These are phyloP conservation scores for Metschnikowia kofuensis DNA, from an alignment of 805 yeast genomes.

Conservation along the genomic window DNA sequence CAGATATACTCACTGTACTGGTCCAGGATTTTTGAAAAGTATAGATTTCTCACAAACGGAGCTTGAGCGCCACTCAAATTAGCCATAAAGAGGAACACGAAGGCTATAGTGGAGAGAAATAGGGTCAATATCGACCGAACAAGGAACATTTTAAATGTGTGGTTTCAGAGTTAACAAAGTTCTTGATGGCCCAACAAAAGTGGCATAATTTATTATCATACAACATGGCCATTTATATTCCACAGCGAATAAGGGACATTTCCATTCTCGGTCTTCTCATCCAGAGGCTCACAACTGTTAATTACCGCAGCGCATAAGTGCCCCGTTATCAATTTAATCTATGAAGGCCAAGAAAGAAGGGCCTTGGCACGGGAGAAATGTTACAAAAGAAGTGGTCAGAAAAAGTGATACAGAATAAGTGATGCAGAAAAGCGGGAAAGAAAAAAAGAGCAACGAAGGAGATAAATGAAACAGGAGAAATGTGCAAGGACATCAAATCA, in stretches of 20 bases:
- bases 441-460: no score
- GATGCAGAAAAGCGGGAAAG: no score
- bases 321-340: not conserved
- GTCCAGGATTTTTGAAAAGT: constrained; percentile 11
- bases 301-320: not conserved
- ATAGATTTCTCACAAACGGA: constrained; percentile 12
- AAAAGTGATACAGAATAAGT: no score
- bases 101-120: constrained; percentile 13
- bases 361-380: no score
- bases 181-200: no score
- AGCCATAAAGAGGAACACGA: constrained; percentile 14
- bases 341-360: not conserved
- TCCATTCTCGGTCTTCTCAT: constrained; percentile 7
- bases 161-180: no score
- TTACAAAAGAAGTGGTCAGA: no score
- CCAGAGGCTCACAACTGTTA: not conserved
- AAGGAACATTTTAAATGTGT: constrained; percentile 2
- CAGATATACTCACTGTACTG: constrained; percentile 9
- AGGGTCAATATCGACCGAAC: constrained; percentile 12
- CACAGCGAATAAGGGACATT: no score
- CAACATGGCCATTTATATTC: no score
- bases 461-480: no score
- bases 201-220: no score
- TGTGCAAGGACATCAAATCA: no score
- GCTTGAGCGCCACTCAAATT: constrained; percentile 14